A percentile compares a stretch with the other conserved stretches of the same genome.
Conservation (phyloP, 768 basidiomycete genomes). For the Lyophyllum shimeji region DNA sequence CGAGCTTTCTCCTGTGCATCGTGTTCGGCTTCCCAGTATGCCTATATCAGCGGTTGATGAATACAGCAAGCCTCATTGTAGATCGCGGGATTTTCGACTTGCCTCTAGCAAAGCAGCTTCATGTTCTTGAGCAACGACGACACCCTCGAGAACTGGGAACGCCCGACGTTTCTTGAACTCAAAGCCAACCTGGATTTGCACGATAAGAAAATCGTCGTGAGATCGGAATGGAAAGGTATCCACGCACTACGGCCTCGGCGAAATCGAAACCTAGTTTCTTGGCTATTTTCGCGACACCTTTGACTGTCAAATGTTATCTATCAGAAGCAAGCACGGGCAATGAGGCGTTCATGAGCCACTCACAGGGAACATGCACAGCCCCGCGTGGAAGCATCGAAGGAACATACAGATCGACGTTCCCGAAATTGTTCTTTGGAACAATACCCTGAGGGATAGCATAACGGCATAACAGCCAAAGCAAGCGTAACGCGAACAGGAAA, state of each 20-base stretch:
- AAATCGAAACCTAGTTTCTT: slow-evolving; percentile 83
- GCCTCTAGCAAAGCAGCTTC: slow-evolving; percentile 77
- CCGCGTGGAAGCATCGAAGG: slow-evolving; percentile 93
- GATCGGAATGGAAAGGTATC: neutral
- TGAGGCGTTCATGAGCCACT: slow-evolving; percentile 30
- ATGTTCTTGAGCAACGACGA: slow-evolving; percentile 84
- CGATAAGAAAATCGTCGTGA: neutral
- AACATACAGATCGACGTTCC: slow-evolving; percentile 95
- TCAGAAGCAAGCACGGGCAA: slow-evolving; percentile 3
- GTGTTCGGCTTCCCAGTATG: slow-evolving; percentile 81
- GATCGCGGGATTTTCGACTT: slow-evolving; percentile 19
- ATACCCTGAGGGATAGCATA: slow-evolving; percentile 59
- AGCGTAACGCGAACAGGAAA: slow-evolving; percentile 1
- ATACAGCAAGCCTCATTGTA: slow-evolving; percentile 1
- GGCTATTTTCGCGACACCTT: slow-evolving; percentile 87
- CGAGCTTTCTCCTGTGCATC: slow-evolving; percentile 76
- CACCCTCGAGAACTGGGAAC: slow-evolving; percentile 78
- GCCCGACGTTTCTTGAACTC: slow-evolving; percentile 95
- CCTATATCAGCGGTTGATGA: slow-evolving; percentile 44
- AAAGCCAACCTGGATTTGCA: slow-evolving; percentile 80
- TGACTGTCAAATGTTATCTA: slow-evolving; percentile 46
- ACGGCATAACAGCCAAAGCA: neutral
- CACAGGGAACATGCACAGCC: slow-evolving; percentile 88
- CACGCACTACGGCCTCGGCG: slow-evolving; percentile 92
- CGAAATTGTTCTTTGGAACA: slow-evolving; percentile 94